A percentile compares a stretch with the other conserved stretches of the same genome.
Conservation (phyloP, 1,139 yeast genomes). For the Scheffersomyces cryptocercus region DNA sequence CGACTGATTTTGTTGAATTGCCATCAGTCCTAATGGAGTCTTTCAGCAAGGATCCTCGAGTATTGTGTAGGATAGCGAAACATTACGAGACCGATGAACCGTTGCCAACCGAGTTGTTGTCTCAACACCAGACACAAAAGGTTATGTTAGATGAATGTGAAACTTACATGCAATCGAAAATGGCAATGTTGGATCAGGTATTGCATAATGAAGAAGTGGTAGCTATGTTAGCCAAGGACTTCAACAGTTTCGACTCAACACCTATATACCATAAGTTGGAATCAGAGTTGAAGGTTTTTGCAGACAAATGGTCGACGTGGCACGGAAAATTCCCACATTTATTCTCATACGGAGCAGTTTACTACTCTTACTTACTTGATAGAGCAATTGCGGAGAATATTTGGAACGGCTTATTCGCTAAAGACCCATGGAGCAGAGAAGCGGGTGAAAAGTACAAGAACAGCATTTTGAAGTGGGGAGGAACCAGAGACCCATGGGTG, state of each 20-base stretch:
- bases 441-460: constrained; percentile 77
- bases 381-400: constrained; percentile 88
- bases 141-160: constrained; percentile 68
- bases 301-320: constrained; percentile 76
- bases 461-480: constrained; percentile 88
- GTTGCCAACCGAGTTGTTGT: constrained; percentile 52
- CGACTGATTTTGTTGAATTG: constrained; percentile 93
- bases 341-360: constrained; percentile 91
- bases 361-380: constrained; percentile 88
- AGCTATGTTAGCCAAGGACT: constrained; percentile 5
- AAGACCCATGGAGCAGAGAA: constrained; percentile 67
- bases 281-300: constrained; percentile 50
- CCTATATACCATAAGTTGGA: constrained; percentile 69
- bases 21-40: constrained; percentile 96
- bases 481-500: constrained; percentile 86
- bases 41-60: constrained; percentile 81
- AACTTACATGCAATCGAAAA: constrained; percentile 81
- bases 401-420: constrained; percentile 70
- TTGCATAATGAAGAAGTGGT: constrained; percentile 53
- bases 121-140: constrained; percentile 53
- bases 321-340: constrained; percentile 94
- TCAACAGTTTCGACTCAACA: constrained; percentile 48
- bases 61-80: constrained; percentile 68
- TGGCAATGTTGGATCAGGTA: constrained; percentile 86
- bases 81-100: constrained; percentile 72